Percentiles rank a stretch among this genome's conserved stretches.
phyloP scores from a whole-genome alignment of 225 moss, liverwort and hornwort species.

The Neckera pumila region DNA sequence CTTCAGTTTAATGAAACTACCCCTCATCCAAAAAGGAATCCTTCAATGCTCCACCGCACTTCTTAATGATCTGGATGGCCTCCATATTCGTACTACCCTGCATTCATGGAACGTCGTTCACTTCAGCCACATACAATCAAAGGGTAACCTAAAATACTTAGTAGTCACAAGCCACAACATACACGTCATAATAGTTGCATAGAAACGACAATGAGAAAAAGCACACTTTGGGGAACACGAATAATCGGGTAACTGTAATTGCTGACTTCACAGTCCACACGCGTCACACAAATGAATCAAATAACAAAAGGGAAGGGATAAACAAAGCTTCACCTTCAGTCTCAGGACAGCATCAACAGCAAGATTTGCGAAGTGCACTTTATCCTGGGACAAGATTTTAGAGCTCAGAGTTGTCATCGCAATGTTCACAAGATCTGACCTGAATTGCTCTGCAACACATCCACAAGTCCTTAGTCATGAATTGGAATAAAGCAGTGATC shows the following conservation, averaged over 20 bases:
- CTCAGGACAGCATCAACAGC: slow-evolving; percentile 93
- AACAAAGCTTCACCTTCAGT: slow-evolving; percentile 47
- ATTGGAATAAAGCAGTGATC: background rate
- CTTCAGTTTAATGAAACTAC: slow-evolving; percentile 9
- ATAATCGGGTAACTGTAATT: too few species aligned
- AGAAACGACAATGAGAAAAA: background rate
- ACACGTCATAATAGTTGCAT: background rate
- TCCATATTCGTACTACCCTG: slow-evolving; percentile 93
- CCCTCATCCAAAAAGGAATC: slow-evolving; percentile 97
- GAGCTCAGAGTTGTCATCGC: slow-evolving; percentile 99
- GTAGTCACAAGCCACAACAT: background rate
- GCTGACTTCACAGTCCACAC: background rate
- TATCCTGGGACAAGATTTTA: slow-evolving; percentile 93
- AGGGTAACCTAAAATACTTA: background rate
- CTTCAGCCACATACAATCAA: background rate
- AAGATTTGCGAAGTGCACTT: slow-evolving; percentile 90
- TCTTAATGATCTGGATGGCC: slow-evolving; percentile 95
- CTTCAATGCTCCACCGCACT: slow-evolving; percentile 84
- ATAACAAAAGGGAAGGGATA: background rate
- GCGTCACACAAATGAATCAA: background rate
- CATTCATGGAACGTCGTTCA: background rate
- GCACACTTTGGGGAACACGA: background rate
- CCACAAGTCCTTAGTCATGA: background rate
- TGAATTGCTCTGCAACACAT: slow-evolving; percentile 60
- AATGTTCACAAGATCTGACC: slow-evolving; percentile 85